Evolutionary conservation across 202 grass and related monocot species (phyloP).

Genomic region (Cymbopogon flexuosus): DNA sequence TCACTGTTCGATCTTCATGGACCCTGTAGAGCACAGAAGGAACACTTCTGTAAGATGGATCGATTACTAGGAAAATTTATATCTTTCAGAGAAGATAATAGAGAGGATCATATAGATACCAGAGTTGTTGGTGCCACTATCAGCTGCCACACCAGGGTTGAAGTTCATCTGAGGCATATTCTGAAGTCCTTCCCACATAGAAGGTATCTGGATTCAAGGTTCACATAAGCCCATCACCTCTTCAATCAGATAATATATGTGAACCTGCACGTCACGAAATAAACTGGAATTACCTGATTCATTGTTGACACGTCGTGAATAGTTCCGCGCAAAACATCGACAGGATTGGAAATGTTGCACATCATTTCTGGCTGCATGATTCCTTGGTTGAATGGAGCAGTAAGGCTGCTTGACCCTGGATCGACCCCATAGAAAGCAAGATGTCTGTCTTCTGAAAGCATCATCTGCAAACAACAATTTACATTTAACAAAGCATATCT

Average conservation of each 20-base stretch:
- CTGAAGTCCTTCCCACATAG: conserved; percentile 52
- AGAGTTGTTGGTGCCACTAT: conserved; percentile 40
- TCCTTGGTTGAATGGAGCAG: conserved; percentile 51
- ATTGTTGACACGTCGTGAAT: conserved; percentile 41
- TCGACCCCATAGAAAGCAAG: conserved; percentile 50
- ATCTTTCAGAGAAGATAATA: background rate
- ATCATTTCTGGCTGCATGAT: conserved; percentile 59
- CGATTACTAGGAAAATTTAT: background rate
- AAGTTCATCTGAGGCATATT: conserved; percentile 45
- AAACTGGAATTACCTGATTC: conserved; percentile 49
- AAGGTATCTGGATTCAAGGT: conserved; percentile 50
- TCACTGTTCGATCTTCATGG: conserved; percentile 62
- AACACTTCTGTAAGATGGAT: conserved; percentile 23
- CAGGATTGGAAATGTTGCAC: conserved; percentile 39
- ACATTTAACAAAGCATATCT: conserved; percentile 2
- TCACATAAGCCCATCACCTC: conserved; percentile 11
- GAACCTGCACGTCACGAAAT: background rate
- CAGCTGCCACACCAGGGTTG: conserved; percentile 24
- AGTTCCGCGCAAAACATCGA: conserved; percentile 37
- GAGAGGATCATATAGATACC: conserved; percentile 16
- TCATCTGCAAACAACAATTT: conserved; percentile 46
- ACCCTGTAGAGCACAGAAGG: conserved; percentile 20
- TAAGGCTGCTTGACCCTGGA: conserved; percentile 38
- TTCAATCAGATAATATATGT: conserved; percentile 17
- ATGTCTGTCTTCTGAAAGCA: conserved; percentile 65